Evolutionary conservation across 1,139 yeast genomes (phyloP).

Genomic region (Hyphopichia buzzinii): DNA sequence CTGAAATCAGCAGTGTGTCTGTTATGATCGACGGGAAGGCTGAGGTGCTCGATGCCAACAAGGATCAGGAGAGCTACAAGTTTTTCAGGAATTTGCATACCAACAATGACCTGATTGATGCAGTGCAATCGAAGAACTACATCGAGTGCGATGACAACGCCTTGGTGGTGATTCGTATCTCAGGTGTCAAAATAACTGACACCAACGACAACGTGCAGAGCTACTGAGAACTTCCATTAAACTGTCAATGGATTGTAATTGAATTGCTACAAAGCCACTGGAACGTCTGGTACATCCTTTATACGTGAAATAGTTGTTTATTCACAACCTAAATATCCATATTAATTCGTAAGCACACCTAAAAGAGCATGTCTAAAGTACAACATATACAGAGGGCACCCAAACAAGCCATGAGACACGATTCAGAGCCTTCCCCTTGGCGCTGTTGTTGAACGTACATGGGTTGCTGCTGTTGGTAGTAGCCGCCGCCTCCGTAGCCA

Average conservation of each 20-base stretch:
- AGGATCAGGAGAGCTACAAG: conserved; percentile 43
- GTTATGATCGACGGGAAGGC: conserved; percentile 79
- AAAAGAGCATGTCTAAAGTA: conserved; percentile 66
- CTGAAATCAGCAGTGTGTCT: conserved; percentile 72
- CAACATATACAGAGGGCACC: conserved; percentile 76
- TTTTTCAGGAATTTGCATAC: conserved; percentile 59
- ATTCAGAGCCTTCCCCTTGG: conserved; percentile 30
- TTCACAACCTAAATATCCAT: no score
- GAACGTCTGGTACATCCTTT: no score
- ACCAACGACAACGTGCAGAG: conserved; percentile 62
- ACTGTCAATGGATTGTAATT: no score
- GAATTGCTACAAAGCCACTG: no score
- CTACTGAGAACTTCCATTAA: no score
- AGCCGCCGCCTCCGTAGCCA: conserved; percentile 20
- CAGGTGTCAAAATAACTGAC: conserved; percentile 78
- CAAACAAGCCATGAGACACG: conserved; percentile 67
- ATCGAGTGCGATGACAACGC: conserved; percentile 57
- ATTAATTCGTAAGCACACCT: no score
- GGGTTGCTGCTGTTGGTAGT: conserved; percentile 56
- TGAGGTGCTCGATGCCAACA: conserved; percentile 41
- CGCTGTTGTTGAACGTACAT: conserved; percentile 63
- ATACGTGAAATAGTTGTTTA: no score
- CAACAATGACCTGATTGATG: conserved; percentile 66
- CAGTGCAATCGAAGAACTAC: conserved; percentile 55
- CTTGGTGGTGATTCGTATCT: conserved; percentile 61